These are phyloP conservation scores for Erysimum cheiranthoides DNA, from an alignment of 345 rosid genomes.

Conservation along the genomic window DNA sequence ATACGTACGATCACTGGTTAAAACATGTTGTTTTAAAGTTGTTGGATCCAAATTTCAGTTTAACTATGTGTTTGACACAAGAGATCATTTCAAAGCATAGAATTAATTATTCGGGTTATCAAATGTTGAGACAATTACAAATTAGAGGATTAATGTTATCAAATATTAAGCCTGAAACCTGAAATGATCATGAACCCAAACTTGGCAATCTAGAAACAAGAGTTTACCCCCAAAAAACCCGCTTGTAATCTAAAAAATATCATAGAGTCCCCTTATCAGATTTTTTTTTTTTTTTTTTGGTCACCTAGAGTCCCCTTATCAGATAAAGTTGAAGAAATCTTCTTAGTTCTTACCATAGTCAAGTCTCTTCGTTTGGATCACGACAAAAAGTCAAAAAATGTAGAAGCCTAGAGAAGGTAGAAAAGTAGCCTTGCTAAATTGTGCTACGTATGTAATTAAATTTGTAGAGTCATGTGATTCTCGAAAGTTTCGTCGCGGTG, in stretches of 20 bases:
- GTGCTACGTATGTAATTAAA: not conserved
- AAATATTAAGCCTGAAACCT: not conserved
- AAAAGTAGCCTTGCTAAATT: conserved; percentile 15
- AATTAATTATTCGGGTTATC: not conserved
- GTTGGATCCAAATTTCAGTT: not conserved
- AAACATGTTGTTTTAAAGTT: conserved; percentile 3
- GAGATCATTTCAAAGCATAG: not conserved
- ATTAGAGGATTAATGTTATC: not conserved
- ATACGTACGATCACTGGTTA: not conserved
- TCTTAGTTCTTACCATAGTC: conserved; percentile 11
- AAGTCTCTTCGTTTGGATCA: conserved; percentile 17
- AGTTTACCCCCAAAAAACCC: not conserved
- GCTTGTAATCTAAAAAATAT: not conserved
- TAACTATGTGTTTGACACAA: not conserved
- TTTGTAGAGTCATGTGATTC: not conserved
- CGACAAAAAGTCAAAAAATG: conserved; percentile 6
- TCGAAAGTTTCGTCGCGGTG: conserved; percentile 1
- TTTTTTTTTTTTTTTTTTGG: too few relatives aligned
- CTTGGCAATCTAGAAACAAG: not conserved
- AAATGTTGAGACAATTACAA: not conserved
- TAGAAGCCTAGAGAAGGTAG: not conserved
- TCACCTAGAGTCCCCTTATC: conserved; percentile 16
- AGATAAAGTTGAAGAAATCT: conserved; percentile 8
- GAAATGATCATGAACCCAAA: not conserved
- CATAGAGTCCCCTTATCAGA: not conserved